Evolutionary conservation across 768 basidiomycete genomes (phyloP).

Genomic region (Hemileccinum impolitum): DNA sequence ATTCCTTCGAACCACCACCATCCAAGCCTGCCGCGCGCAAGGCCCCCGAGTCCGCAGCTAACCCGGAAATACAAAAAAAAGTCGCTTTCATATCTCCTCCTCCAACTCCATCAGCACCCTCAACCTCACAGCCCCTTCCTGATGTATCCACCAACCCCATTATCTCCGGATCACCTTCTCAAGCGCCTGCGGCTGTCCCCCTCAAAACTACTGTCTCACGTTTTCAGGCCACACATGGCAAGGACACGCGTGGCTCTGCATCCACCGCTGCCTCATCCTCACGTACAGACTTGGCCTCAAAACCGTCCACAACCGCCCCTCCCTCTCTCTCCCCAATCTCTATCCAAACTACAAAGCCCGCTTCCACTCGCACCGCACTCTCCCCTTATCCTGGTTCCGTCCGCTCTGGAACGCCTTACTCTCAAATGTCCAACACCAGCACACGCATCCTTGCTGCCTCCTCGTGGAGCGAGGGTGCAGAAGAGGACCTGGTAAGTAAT

Average conservation of each 20-base stretch:
- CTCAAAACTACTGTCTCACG: slow-evolving; percentile 71
- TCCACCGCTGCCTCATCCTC: slow-evolving; percentile 59
- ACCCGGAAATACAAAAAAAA: slow-evolving; percentile 67
- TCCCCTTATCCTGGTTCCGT: slow-evolving; percentile 69
- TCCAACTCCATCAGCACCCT: slow-evolving; percentile 57
- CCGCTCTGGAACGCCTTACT: slow-evolving; percentile 80
- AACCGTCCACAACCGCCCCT: slow-evolving; percentile 43
- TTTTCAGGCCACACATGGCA: slow-evolving; percentile 71
- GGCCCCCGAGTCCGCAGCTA: slow-evolving; percentile 31
- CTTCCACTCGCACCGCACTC: slow-evolving; percentile 61
- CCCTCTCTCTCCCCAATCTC: slow-evolving; percentile 59
- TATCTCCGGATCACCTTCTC: slow-evolving; percentile 30
- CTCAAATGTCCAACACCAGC: slow-evolving; percentile 67
- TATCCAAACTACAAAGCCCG: slow-evolving; percentile 48
- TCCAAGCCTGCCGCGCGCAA: slow-evolving; percentile 36
- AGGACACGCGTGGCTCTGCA: slow-evolving; percentile 63
- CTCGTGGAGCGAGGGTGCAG: slow-evolving; percentile 93
- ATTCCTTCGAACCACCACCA: slow-evolving; percentile 16
- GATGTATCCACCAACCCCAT: slow-evolving; percentile 39
- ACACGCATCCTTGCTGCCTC: slow-evolving; percentile 72
- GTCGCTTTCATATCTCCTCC: slow-evolving; percentile 85
- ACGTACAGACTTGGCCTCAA: slow-evolving; percentile 56
- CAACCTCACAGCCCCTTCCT: slow-evolving; percentile 48
- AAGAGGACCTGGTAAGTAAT: slow-evolving; percentile 90
- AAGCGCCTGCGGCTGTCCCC: slow-evolving; percentile 28